These are phyloP conservation scores for Themeda triandra DNA, from an alignment of 176 grass and related monocot genomes.

Conservation along the genomic window DNA sequence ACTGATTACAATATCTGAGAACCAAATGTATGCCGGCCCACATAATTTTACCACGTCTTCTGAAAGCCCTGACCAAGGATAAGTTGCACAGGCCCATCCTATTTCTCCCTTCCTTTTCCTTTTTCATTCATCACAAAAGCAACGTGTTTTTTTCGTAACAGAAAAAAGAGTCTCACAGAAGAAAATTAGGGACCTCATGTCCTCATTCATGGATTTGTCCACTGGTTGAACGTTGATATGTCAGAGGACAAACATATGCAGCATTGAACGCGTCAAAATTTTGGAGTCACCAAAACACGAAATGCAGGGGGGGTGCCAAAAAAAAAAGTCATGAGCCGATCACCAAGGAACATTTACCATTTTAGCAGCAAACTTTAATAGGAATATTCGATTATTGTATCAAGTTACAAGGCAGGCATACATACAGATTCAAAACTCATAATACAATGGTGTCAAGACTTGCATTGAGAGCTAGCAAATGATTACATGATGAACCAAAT, in stretches of 20 bases:
- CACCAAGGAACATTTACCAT: not conserved
- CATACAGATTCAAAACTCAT: not conserved
- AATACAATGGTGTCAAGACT: not conserved
- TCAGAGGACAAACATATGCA: not conserved
- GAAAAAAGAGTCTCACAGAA: too few relatives aligned
- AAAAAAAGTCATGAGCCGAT: not conserved
- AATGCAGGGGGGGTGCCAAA: not conserved
- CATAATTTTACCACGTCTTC: too few relatives aligned
- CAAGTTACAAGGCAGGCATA: not conserved
- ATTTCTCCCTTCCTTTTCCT: not conserved
- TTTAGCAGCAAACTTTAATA: not conserved
- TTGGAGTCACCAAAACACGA: not conserved
- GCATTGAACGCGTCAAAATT: not conserved
- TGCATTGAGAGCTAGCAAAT: not conserved
- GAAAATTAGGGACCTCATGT: not conserved
- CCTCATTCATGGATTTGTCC: not conserved
- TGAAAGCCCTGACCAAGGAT: not conserved
- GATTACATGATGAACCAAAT: too few relatives aligned
- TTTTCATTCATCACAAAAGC: not conserved
- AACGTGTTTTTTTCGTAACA: too few relatives aligned
- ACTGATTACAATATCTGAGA: too few relatives aligned
- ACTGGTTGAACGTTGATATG: not conserved
- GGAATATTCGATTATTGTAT: not conserved
- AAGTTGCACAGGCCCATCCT: not conserved
- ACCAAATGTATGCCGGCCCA: too few relatives aligned